A percentile compares a stretch with the other conserved stretches of the same genome.
phyloP scores from a whole-genome alignment of 73 alveolate genomes.

The Durusdinium trenchii region DNA sequence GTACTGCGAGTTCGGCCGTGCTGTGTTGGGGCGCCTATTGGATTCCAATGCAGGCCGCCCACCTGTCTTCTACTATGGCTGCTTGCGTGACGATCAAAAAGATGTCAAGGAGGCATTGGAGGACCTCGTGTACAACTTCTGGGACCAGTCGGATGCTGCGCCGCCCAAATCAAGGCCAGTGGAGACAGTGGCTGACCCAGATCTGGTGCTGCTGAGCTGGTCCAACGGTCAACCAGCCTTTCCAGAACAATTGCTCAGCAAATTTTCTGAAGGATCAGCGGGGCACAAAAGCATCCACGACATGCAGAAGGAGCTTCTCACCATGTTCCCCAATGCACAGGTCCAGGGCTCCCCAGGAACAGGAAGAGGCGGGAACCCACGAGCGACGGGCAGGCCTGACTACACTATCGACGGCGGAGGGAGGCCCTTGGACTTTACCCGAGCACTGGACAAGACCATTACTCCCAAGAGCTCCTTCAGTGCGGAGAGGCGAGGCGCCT shows the following conservation, averaged over 20 bases:
- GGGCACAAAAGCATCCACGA: not conserved
- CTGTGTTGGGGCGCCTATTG: not conserved
- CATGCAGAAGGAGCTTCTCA: not conserved
- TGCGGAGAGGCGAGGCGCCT: not conserved
- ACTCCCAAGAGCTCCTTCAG: not conserved
- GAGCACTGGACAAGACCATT: not conserved
- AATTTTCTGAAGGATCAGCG: not conserved
- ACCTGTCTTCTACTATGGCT: not conserved
- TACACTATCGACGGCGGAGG: constrained; percentile 17
- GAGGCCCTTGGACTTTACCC: not conserved
- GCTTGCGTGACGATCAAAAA: not conserved
- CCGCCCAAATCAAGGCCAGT: not conserved
- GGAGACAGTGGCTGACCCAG: not conserved
- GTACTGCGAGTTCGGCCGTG: constrained; percentile 3
- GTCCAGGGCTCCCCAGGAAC: not conserved
- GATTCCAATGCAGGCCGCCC: not conserved
- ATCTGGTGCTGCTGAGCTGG: not conserved
- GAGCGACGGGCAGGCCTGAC: constrained; percentile 25
- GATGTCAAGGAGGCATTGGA: not conserved
- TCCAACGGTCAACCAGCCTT: not conserved
- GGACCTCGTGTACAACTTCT: not conserved
- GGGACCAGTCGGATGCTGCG: not conserved
- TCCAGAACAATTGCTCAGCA: not conserved
- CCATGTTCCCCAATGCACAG: not conserved
- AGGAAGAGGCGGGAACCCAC: not conserved